Evolutionary conservation across 805 yeast genomes (phyloP).

Genomic region (Hanseniaspora lachancei): DNA sequence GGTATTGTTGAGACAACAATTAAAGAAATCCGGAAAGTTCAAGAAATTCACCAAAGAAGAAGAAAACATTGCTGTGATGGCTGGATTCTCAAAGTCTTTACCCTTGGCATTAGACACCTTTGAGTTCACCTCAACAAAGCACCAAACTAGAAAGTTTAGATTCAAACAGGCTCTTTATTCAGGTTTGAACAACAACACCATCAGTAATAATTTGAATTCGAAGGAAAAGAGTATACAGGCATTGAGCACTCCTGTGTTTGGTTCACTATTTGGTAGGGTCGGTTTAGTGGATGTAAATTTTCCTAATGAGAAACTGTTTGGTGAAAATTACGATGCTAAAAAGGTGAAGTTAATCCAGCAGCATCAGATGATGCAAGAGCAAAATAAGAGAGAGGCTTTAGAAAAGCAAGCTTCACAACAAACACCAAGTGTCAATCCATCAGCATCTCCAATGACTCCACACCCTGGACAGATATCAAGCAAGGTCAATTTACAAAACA

Average conservation of each 20-base stretch:
- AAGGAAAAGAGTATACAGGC: constrained; percentile 11
- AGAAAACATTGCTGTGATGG: constrained; percentile 81
- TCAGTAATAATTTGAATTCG: not conserved
- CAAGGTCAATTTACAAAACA: not conserved
- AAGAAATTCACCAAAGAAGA: constrained; percentile 67
- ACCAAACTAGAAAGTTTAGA: constrained; percentile 61
- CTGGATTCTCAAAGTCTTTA: constrained; percentile 68
- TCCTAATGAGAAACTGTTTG: constrained; percentile 9
- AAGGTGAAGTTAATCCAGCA: constrained; percentile 7
- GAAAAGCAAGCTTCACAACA: not conserved
- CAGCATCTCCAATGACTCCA: not conserved
- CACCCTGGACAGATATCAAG: not conserved
- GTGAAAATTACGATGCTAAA: constrained; percentile 10
- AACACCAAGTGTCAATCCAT: not conserved
- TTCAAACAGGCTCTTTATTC: constrained; percentile 48
- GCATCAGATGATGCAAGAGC: constrained; percentile 10
- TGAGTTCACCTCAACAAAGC: constrained; percentile 53
- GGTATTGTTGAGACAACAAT: constrained; percentile 7
- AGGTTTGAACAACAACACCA: constrained; percentile 8
- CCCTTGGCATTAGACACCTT: constrained; percentile 77
- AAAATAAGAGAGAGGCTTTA: constrained; percentile 7
- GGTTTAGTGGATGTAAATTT: constrained; percentile 11
- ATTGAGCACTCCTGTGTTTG: constrained; percentile 6
- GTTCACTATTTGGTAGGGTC: constrained; percentile 7
- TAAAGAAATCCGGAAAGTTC: constrained; percentile 9